Evolutionary conservation across 331 rosid genomes (phyloP), one percentile per base, ranked within the genome.

Genomic region (Prunus yedoensis): DNA sequence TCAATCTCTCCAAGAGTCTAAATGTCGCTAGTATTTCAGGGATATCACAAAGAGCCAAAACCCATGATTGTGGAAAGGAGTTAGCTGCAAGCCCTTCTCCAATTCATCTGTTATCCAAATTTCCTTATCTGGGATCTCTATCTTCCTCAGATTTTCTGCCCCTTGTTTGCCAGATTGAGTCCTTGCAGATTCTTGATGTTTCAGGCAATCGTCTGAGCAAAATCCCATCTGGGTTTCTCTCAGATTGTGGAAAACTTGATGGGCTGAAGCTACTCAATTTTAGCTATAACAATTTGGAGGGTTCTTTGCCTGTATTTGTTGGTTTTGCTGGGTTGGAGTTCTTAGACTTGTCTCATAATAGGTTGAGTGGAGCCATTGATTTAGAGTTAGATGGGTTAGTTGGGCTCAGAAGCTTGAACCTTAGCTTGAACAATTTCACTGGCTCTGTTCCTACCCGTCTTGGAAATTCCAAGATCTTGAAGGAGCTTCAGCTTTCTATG

Each of bases 41-140:
- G 45, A 74, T 74, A 32, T 9, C 3, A 0, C 25, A 76, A 0
- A 15, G 50, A 67, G 45, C 64, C 89, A n/a, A 3, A 75, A 88
- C 64, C 95, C 97, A 41, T 92, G 97, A 82, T 5, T 45, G 5
- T 94, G 97, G 97, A 27, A 69, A 4, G 90, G 97, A 38, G 88
- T 94, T 59, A 56, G 0, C 2, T 94, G 99, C 70, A 63, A 68
- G 57, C 0, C 3, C 77, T 0, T 3, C n/a, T 65, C 28, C 41
- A 77, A 80, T 72, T 75, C 90, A 14, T 63, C 70, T 32, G 58
- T 94, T 11, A 52, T 10, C 61, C 10, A 21, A 0, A 80, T 94
- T 74, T 25, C 28, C 2, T 64, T 92, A 2, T 80, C 87, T 72
- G 79, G 81, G 4, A 3, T 75, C 81, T 23, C 58, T 90, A 18